A percentile compares a stretch with the other conserved stretches of the same genome.
Conservation (phyloP, 768 basidiomycete genomes). For the Zangia roseola region DNA sequence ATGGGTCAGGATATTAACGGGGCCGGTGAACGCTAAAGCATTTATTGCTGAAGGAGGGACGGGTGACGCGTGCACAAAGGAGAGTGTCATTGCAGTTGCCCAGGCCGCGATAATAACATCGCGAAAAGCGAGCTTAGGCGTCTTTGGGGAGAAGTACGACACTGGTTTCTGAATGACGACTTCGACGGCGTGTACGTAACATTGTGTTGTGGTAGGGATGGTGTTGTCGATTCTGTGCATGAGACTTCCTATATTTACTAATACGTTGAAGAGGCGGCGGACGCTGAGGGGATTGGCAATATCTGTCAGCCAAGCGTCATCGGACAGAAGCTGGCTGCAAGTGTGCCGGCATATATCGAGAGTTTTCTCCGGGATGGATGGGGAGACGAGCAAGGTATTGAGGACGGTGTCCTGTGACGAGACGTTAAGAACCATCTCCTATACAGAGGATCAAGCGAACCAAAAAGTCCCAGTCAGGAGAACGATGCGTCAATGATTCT, state of each 20-base stretch:
- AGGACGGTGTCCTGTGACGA: conserved; percentile 25
- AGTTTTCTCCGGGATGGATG: conserved; percentile 30
- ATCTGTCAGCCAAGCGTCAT: conserved; percentile 23
- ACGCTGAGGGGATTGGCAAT: conserved; percentile 30
- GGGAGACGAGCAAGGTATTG: conserved; percentile 24
- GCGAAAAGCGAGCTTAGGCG: conserved; percentile 30
- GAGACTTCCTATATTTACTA: conserved; percentile 41
- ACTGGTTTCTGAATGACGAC: conserved; percentile 36
- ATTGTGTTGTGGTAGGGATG: conserved; percentile 30
- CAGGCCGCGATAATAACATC: conserved; percentile 42
- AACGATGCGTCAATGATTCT: conserved; percentile 20
- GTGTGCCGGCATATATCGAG: conserved; percentile 31
- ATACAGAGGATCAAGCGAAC: conserved; percentile 17
- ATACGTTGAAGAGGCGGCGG: conserved; percentile 45
- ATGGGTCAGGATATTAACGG: conserved; percentile 21
- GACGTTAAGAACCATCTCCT: conserved; percentile 10
- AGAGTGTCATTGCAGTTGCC: conserved; percentile 33
- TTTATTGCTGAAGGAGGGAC: conserved; percentile 21
- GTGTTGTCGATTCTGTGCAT: conserved; percentile 29
- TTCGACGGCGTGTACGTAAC: conserved; percentile 45
- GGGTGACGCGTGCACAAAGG: conserved; percentile 23
- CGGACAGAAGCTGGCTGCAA: conserved; percentile 32
- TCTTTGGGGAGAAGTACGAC: conserved; percentile 11
- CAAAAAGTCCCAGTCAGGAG: conserved; percentile 33
- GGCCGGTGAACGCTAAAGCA: conserved; percentile 17